These are phyloP conservation scores for Amylostereum areolatum DNA, from an alignment of 1,284 basidiomycete species.

Conservation along the genomic window DNA sequence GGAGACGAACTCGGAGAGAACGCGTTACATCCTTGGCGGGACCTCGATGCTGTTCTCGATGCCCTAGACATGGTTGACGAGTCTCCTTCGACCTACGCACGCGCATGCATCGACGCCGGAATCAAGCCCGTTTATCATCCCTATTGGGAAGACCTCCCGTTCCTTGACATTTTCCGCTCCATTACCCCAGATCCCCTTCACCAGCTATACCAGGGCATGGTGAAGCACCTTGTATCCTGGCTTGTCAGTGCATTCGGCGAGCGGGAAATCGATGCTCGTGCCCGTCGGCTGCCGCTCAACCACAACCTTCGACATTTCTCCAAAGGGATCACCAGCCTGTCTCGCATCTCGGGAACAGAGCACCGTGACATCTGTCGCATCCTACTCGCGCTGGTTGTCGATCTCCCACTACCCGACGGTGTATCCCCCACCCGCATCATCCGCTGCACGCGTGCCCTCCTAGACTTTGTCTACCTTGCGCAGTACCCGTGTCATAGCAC, in stretches of 20 bases:
- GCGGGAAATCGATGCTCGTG: constrained; percentile 17
- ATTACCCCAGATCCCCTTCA: constrained; percentile 38
- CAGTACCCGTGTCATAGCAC: not conserved
- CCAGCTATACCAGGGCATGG: constrained; percentile 30
- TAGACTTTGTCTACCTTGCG: constrained; percentile 5
- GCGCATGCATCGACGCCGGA: constrained; percentile 6
- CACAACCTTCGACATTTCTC: constrained; percentile 15
- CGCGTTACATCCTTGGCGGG: not conserved
- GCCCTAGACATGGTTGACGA: not conserved
- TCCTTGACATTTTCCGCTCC: constrained; percentile 24
- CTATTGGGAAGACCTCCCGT: constrained; percentile 31
- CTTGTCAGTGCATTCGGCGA: constrained; percentile 5
- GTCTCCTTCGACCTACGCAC: not conserved
- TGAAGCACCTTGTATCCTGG: constrained; percentile 25
- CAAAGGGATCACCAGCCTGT: constrained; percentile 18
- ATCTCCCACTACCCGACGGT: not conserved
- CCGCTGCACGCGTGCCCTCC: not conserved
- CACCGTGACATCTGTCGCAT: constrained; percentile 16
- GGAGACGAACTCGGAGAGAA: not conserved
- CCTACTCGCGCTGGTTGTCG: constrained; percentile 12
- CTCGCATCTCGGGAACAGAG: constrained; percentile 15
- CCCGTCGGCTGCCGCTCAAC: constrained; percentile 12
- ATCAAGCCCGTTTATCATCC: constrained; percentile 19
- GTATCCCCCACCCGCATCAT: not conserved
- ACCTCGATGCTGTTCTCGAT: not conserved